Percentiles rank a stretch among this genome's conserved stretches.
Evolutionary conservation across 1,139 yeast species (phyloP).

Genomic region (Yamadazyma dushanensis): DNA sequence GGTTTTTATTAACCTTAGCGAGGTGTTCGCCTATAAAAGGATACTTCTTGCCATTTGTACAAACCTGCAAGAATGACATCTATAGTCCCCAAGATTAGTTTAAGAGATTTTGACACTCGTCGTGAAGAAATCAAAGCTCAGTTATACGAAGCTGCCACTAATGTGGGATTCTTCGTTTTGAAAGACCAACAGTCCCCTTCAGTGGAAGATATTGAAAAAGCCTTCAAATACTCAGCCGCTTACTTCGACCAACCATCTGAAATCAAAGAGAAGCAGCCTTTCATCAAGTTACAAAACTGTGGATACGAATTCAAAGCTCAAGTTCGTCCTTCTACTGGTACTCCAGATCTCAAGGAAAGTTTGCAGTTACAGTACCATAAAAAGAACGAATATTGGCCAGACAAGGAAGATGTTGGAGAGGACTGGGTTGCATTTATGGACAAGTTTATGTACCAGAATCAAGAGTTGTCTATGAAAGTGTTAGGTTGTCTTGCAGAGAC

Average conservation of each 20-base stretch:
- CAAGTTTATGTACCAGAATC: slow-evolving; percentile 16
- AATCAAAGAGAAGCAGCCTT: slow-evolving; percentile 15
- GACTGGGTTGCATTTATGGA: slow-evolving; percentile 23
- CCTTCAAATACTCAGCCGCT: slow-evolving; percentile 16
- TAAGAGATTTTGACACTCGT: slow-evolving; percentile 17
- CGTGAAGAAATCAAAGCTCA: slow-evolving; percentile 1
- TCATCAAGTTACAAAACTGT: slow-evolving; percentile 23
- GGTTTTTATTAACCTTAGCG: neutral
- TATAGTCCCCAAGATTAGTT: slow-evolving; percentile 22
- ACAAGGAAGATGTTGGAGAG: slow-evolving; percentile 20
- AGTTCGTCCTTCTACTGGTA: slow-evolving; percentile 29
- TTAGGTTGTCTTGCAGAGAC: slow-evolving; percentile 21
- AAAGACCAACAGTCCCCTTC: slow-evolving; percentile 26
- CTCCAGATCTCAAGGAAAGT: slow-evolving; percentile 28
- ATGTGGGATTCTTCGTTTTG: slow-evolving; percentile 21
- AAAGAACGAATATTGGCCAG: slow-evolving; percentile 25
- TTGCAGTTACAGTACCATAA: slow-evolving; percentile 27
- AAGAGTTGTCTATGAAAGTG: slow-evolving; percentile 18
- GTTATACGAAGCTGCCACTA: slow-evolving; percentile 17
- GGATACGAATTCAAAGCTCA: slow-evolving; percentile 28
- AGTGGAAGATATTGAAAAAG: slow-evolving; percentile 20
- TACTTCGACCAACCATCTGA: slow-evolving; percentile 20
- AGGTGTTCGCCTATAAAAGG: neutral
- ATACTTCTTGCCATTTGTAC: neutral
- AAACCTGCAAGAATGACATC: slow-evolving; percentile 4